These are phyloP conservation scores for Pulveroboletus frians DNA, from an alignment of 768 basidiomycete species.

Conservation along the genomic window DNA sequence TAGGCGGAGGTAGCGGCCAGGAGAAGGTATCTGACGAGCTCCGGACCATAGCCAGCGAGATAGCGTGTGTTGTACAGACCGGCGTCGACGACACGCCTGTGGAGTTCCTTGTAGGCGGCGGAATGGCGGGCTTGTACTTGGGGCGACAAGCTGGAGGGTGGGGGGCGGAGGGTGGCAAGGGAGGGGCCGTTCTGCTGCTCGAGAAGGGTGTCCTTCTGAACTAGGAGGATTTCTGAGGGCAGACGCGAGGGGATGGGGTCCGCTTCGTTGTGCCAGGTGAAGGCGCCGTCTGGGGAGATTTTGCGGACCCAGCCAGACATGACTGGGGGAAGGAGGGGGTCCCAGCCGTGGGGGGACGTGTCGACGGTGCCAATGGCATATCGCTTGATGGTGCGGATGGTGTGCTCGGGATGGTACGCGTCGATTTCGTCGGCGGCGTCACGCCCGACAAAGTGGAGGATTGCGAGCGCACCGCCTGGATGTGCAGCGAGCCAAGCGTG, in stretches of 20 bases:
- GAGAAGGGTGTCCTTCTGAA: slow-evolving; percentile 37
- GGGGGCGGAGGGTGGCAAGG: slow-evolving; percentile 43
- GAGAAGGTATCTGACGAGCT: slow-evolving; percentile 70
- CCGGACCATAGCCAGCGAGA: slow-evolving; percentile 84
- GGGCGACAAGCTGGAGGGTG: slow-evolving; percentile 50
- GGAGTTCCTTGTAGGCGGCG: slow-evolving; percentile 74
- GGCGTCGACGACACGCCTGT: slow-evolving; percentile 64
- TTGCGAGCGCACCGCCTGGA: slow-evolving; percentile 83
- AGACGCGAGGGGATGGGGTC: slow-evolving; percentile 33
- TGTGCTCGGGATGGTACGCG: slow-evolving; percentile 70
- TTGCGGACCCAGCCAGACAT: slow-evolving; percentile 77
- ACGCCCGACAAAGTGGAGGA: slow-evolving; percentile 92
- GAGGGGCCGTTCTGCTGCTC: slow-evolving; percentile 35
- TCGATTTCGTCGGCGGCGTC: slow-evolving; percentile 94
- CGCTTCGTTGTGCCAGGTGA: slow-evolving; percentile 63
- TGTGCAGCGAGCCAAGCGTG: slow-evolving; percentile 76
- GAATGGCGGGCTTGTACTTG: slow-evolving; percentile 63
- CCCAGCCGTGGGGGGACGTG: slow-evolving; percentile 50
- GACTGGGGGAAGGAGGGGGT: slow-evolving; percentile 80
- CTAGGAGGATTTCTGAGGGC: slow-evolving; percentile 60
- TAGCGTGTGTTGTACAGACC: slow-evolving; percentile 85
- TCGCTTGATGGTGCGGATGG: slow-evolving; percentile 25
- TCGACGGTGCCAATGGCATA: slow-evolving; percentile 72
- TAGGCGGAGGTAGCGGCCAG: slow-evolving; percentile 56
- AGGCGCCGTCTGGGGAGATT: slow-evolving; percentile 38